Evolutionary conservation across 495 filamentous ascomycete genomes (phyloP).

Genomic region (Astrothelium macrocarpum): DNA sequence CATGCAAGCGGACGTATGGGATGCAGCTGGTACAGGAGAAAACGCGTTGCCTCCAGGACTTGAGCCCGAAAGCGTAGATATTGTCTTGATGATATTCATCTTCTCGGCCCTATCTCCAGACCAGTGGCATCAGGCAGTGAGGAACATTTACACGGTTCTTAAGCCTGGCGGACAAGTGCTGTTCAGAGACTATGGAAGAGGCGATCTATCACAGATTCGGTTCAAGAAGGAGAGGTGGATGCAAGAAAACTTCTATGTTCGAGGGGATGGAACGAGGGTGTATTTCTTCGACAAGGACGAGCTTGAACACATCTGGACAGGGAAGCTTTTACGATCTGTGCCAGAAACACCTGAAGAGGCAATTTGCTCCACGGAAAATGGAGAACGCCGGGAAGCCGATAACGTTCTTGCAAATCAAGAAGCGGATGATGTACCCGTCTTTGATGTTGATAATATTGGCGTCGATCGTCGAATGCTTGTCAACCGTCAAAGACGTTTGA

Average conservation of each 20-base stretch:
- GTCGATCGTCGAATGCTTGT: conserved; percentile 82
- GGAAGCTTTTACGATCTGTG: conserved; percentile 1
- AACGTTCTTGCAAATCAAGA: neutral
- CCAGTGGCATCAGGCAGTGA: conserved; percentile 75
- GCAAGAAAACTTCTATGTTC: conserved; percentile 92
- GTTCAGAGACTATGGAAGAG: conserved; percentile 91
- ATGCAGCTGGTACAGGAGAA: conserved; percentile 53
- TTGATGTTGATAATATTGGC: conserved; percentile 67
- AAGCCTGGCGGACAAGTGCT: conserved; percentile 84
- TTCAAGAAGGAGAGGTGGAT: conserved; percentile 91
- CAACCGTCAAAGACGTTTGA: conserved; percentile 78
- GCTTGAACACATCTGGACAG: conserved; percentile 68
- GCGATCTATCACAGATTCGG: conserved; percentile 89
- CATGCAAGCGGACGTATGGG: conserved; percentile 87
- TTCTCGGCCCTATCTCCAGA: conserved; percentile 81
- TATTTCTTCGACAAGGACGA: conserved; percentile 93
- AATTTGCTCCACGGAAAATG: conserved; percentile 10
- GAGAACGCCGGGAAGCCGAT: conserved; percentile 6
- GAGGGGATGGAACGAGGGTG: conserved; percentile 90
- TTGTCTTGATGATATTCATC: conserved; percentile 90
- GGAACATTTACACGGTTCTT: conserved; percentile 69
- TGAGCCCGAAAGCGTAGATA: conserved; percentile 66
- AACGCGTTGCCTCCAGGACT: conserved; percentile 59
- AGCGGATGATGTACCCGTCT: conserved; percentile 26
- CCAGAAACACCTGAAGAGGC: neutral